Base-by-base conservation (phyloP, 768 basidiomycete genomes). In the Cantharellus cinnabarinus region DNA sequence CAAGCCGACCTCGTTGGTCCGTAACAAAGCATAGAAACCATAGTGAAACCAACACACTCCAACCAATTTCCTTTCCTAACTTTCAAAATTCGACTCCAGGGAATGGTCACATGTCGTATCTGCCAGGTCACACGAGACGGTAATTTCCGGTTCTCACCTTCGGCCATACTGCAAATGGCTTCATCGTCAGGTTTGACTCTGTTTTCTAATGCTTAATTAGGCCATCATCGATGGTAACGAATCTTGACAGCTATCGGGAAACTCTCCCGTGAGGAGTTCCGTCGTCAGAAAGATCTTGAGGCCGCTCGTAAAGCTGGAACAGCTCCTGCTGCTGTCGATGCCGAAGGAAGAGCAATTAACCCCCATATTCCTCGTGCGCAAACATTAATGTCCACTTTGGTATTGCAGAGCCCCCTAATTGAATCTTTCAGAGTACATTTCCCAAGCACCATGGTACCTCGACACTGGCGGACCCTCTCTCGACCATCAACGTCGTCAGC, bases 221-320 rank as follows among this genome's bases (percentile, higher is more conserved):
- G 20, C 20, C 1, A 29, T 29, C 20, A 29, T 29, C 20, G 20
- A 29, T 29, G 20, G 1, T 29, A 29, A 29, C 20, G 20, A 29
- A 37, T 7, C 52, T 7, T 54, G 35, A 54, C 35, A 73, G 74
- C 70, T 15, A 71, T 79, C 39, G 87, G 87, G 66, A 95, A 95
- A 67, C 76, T 94, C 42, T 94, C 93, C 0, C 78, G 90, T 42
- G 93, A 95, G 70, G 93, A 97, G 68, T 94, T 89, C 67, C 80
- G 93, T 53, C 80, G 89, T 35, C 88, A 94, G 70, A 95, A 95
- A 71, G 94, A 97, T 69, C 81, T 98, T 59, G 94, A 97, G 70
- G 94, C 94, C 3, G 94, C 94, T 61, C 86, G 94, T 58, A 98
- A 97, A 74, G 95, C 94, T 42, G 94, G 95, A 71, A 98, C 94